Evolutionary conservation across 1,139 yeast genomes (phyloP).

Genomic region (Debaryomyces sp.): DNA sequence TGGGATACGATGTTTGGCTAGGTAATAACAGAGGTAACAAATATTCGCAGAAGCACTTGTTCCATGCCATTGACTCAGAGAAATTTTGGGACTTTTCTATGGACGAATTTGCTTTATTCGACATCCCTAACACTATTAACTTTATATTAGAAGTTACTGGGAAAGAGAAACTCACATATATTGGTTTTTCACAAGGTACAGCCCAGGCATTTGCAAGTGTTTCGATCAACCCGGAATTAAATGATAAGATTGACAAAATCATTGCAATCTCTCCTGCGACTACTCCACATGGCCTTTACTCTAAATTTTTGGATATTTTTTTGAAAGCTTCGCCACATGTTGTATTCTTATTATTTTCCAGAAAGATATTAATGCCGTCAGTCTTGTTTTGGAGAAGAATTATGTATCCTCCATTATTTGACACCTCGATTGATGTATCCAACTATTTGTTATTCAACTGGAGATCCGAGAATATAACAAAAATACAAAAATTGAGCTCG

Average conservation of each 20-base stretch:
- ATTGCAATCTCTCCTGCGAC: slow-evolving; percentile 93
- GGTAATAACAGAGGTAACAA: slow-evolving; percentile 92
- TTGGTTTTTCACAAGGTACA: slow-evolving; percentile 91
- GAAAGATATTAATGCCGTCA: slow-evolving; percentile 70
- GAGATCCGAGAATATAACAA: slow-evolving; percentile 69
- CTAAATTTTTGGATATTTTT: slow-evolving; percentile 73
- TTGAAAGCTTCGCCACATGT: slow-evolving; percentile 79
- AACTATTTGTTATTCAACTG: slow-evolving; percentile 74
- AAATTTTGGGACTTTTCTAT: slow-evolving; percentile 49
- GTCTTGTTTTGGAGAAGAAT: slow-evolving; percentile 83
- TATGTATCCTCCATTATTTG: slow-evolving; percentile 82
- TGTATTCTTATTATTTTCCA: slow-evolving; percentile 74
- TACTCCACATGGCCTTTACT: slow-evolving; percentile 84
- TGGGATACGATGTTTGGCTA: slow-evolving; percentile 91
- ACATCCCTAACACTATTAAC: slow-evolving; percentile 48
- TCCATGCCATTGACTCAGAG: slow-evolving; percentile 38
- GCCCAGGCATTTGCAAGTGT: slow-evolving; percentile 88
- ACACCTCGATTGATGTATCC: slow-evolving; percentile 69
- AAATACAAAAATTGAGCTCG: slow-evolving; percentile 71
- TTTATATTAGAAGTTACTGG: slow-evolving; percentile 33
- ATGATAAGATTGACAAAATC: slow-evolving; percentile 66
- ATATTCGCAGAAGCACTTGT: slow-evolving; percentile 59
- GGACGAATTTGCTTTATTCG: slow-evolving; percentile 51
- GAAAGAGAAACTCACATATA: slow-evolving; percentile 54
- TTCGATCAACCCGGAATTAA: slow-evolving; percentile 69